Evolutionary conservation across 176 grass and related monocot genomes (phyloP).

Genomic region (Oryza longistaminata): DNA sequence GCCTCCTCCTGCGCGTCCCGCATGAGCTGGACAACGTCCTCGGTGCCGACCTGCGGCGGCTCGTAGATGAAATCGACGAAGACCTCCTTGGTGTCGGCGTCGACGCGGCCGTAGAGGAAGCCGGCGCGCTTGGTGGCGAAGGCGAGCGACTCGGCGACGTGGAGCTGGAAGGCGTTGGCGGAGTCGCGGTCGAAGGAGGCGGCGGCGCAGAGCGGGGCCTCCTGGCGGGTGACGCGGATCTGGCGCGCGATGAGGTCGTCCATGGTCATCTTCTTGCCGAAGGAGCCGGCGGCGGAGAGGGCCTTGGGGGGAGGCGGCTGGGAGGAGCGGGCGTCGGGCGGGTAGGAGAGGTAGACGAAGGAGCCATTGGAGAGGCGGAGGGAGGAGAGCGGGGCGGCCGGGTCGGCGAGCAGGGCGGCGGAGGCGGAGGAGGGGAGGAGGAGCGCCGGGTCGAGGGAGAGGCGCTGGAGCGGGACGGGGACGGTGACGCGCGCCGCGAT

Average conservation of each 20-base stretch:
- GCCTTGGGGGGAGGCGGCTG: constrained; percentile 45
- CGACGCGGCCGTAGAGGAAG: constrained; percentile 80
- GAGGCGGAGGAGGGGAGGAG: constrained; percentile 35
- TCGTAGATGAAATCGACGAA: constrained; percentile 94
- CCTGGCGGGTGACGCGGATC: constrained; percentile 94
- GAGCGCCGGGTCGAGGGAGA: constrained; percentile 70
- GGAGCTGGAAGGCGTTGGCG: constrained; percentile 88
- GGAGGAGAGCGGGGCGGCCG: constrained; percentile 41
- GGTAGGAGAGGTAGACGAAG: constrained; percentile 66
- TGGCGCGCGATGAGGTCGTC: constrained; percentile 95
- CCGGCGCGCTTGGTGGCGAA: constrained; percentile 85
- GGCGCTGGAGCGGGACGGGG: constrained; percentile 47
- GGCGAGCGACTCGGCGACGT: constrained; percentile 71
- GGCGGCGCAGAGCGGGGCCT: constrained; percentile 63
- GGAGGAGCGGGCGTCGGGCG: constrained; percentile 34
- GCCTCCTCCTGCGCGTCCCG: constrained; percentile 69
- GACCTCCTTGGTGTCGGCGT: constrained; percentile 47
- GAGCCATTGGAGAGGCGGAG: constrained; percentile 65
- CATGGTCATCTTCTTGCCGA: constrained; percentile 93
- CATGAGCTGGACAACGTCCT: constrained; percentile 61
- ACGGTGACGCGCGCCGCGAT: constrained; percentile 66
- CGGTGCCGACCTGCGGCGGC: constrained; percentile 71
- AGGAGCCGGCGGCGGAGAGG: constrained; percentile 64
- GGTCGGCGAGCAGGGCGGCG: constrained; percentile 30
- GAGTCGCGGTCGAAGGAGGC: constrained; percentile 81